A percentile compares a stretch with the other conserved stretches of the same genome.
These are phyloP conservation scores for Pythium volutum DNA, from an alignment of 352 stramenopile genomes.

Conservation along the genomic window DNA sequence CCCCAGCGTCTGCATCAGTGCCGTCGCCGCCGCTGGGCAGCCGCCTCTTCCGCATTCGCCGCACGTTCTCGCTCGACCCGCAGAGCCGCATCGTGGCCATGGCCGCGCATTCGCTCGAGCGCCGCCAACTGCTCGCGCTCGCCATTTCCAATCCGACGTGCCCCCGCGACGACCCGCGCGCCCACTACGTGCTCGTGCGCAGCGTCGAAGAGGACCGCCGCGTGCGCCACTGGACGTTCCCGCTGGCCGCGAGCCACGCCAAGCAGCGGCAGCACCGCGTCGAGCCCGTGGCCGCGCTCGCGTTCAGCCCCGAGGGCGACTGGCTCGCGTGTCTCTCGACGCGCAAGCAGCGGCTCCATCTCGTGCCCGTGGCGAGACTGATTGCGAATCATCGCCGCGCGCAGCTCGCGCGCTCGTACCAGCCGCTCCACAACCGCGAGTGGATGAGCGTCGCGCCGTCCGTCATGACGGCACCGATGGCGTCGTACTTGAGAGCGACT, in stretches of 20 bases:
- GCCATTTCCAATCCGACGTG: conserved; percentile 30
- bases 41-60: conserved; percentile 75
- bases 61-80: conserved; percentile 42
- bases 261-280: conserved; percentile 51
- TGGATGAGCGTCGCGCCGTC: conserved; percentile 69
- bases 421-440: conserved; percentile 53
- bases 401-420: conserved; percentile 55
- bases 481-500: conserved; percentile 75
- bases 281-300: conserved; percentile 62
- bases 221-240: conserved; percentile 68
- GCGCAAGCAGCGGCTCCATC: conserved; percentile 73
- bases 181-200: conserved; percentile 61
- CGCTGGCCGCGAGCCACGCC: conserved; percentile 46
- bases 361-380: conserved; percentile 66
- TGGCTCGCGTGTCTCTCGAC: conserved; percentile 76
- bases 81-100: conserved; percentile 45
- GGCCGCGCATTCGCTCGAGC: conserved; percentile 65
- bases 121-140: conserved; percentile 73
- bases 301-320: conserved; percentile 83
- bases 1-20: background rate
- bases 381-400: conserved; percentile 51
- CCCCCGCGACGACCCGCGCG: conserved; percentile 8
- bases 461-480: conserved; percentile 81
- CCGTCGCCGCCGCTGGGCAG: conserved; percentile 33
- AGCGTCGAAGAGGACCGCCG: conserved; percentile 75